Conservation (phyloP, 495 filamentous ascomycete genomes). For the Lasiosphaeria miniovina region DNA sequence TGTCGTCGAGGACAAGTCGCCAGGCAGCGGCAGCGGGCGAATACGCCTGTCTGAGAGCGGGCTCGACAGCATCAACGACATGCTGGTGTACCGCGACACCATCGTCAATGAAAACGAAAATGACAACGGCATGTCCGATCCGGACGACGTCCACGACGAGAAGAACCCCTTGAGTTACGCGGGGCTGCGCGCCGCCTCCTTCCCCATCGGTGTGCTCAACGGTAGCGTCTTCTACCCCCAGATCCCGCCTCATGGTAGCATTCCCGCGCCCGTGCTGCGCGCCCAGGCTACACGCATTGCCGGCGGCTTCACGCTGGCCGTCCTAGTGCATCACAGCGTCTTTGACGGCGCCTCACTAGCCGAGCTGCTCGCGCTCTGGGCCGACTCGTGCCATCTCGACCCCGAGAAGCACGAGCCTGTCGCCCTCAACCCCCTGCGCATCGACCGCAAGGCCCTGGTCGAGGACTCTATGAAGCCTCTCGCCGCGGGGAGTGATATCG, state of each 20-base stretch:
- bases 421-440: background rate
- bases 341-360: background rate
- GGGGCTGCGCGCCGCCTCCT: background rate
- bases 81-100: background rate
- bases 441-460: background rate
- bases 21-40: background rate
- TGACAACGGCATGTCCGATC: background rate
- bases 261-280: conserved; percentile 1
- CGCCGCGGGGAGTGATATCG: background rate
- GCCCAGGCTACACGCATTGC: background rate
- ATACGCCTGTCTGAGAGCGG: background rate
- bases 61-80: background rate
- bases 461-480: background rate
- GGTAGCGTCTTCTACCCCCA: background rate
- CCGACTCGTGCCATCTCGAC: conserved; percentile 1
- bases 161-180: background rate
- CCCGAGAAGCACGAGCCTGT: background rate
- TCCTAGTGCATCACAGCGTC: conserved; percentile 2
- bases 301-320: background rate
- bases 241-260: background rate
- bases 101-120: background rate
- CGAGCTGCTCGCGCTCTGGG: background rate
- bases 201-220: background rate
- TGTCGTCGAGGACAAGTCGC: background rate
- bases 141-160: background rate